phyloP scores from a whole-genome alignment of 2,329 filamentous ascomycete genomes.

The Zelopaecilomyces penicillatus region DNA sequence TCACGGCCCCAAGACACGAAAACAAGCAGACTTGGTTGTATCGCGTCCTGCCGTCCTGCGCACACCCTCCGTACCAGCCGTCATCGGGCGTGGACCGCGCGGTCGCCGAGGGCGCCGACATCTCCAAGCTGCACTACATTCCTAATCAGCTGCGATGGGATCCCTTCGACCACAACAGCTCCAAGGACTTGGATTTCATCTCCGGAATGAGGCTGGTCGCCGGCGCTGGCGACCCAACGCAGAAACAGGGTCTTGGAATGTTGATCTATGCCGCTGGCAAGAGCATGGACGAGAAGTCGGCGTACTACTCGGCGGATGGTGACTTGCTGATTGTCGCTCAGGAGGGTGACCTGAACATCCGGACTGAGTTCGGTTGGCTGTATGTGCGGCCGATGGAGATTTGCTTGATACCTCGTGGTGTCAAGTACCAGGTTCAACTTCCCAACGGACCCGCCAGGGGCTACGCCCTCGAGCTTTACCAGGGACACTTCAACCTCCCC shows the following conservation, averaged over 20 bases:
- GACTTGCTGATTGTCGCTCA: conserved; percentile 72
- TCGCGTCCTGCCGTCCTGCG: conserved; percentile 56
- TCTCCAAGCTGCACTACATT: conserved; percentile 25
- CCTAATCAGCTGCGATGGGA: conserved; percentile 83
- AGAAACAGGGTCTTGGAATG: conserved; percentile 73
- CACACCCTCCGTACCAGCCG: conserved; percentile 48
- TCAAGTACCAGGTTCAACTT: conserved; percentile 65
- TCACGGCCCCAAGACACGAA: conserved; percentile 59
- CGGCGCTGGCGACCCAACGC: conserved; percentile 68
- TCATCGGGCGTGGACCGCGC: conserved; percentile 23
- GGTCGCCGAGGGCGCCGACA: conserved; percentile 14
- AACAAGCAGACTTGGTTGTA: conserved; percentile 69
- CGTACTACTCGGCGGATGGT: conserved; percentile 79
- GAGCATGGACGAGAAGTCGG: conserved; percentile 64
- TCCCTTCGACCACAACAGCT: conserved; percentile 64
- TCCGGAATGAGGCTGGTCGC: conserved; percentile 60
- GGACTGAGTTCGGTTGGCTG: conserved; percentile 67
- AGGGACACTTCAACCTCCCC: conserved; percentile 63
- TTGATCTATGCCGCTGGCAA: conserved; percentile 72
- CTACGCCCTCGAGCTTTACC: conserved; percentile 68
- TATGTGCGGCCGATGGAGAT: conserved; percentile 74
- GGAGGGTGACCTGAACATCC: conserved; percentile 64
- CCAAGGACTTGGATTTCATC: conserved; percentile 40
- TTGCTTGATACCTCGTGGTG: conserved; percentile 63
- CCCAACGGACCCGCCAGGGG: conserved; percentile 55